Percentiles rank a stretch among this genome's conserved stretches.
These are phyloP conservation scores for Rhizopus arrhizus DNA, from an alignment of 371 early-diverging fungal species.

Conservation along the genomic window DNA sequence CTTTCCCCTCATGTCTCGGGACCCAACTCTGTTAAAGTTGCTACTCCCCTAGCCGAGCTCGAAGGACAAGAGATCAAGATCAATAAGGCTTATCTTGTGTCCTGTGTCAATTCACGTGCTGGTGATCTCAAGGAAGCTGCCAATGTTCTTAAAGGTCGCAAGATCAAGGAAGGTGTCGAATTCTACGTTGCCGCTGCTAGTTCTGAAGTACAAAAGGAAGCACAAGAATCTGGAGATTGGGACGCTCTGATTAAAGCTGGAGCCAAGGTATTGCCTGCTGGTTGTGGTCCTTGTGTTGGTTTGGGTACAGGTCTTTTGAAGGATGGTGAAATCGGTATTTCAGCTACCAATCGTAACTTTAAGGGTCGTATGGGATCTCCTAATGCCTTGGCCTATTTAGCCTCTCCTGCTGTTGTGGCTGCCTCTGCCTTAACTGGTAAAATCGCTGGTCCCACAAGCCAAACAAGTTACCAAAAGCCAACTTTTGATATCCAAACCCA, in stretches of 20 bases:
- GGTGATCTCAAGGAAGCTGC: conserved; percentile 89
- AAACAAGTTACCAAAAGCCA: conserved; percentile 11
- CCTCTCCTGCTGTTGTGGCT: conserved; percentile 92
- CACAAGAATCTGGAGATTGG: conserved; percentile 87
- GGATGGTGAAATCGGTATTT: conserved; percentile 94
- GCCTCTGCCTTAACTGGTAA: conserved; percentile 85
- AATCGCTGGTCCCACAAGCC: conserved; percentile 67
- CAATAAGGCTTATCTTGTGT: conserved; percentile 95
- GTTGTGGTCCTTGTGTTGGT: conserved; percentile 97
- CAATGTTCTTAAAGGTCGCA: conserved; percentile 72
- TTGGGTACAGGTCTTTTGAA: conserved; percentile 87
- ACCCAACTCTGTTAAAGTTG: conserved; percentile 92
- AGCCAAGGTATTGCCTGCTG: conserved; percentile 87
- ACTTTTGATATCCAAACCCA: conserved; percentile 26
- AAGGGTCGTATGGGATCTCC: conserved; percentile 98
- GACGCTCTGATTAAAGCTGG: conserved; percentile 83
- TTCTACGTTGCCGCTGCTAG: conserved; percentile 95
- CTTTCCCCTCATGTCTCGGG: conserved; percentile 89
- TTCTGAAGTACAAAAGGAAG: conserved; percentile 86
- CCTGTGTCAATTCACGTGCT: conserved; percentile 91
- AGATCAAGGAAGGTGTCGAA: conserved; percentile 84
- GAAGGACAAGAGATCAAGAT: conserved; percentile 72
- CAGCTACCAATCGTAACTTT: conserved; percentile 96
- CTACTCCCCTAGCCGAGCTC: conserved; percentile 77
- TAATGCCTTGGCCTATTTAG: conserved; percentile 85